These are phyloP conservation scores for Miscanthus sacchariflorus DNA, from an alignment of 202 grass and related monocot species.

Conservation along the genomic window DNA sequence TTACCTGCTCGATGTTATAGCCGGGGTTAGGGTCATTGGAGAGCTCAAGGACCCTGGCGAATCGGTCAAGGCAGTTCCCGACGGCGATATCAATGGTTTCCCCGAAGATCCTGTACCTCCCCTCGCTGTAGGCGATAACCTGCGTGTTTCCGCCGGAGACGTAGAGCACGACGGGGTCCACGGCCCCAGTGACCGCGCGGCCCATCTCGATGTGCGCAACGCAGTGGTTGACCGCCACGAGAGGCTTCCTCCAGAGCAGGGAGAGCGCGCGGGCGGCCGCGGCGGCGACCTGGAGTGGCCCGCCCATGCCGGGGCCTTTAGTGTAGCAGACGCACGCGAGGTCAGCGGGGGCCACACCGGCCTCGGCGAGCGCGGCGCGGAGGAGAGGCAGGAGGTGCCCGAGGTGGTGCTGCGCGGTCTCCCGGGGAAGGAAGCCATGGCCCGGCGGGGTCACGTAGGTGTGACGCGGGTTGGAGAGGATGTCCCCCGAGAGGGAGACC, in stretches of 20 bases:
- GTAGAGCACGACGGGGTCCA: conserved; percentile 88
- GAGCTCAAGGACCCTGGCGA: conserved; percentile 77
- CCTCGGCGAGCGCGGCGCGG: conserved; percentile 54
- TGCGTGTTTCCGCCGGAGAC: conserved; percentile 91
- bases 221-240: conserved; percentile 94
- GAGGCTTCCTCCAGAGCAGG: conserved; percentile 77
- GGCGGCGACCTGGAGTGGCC: conserved; percentile 86
- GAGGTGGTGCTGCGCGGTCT: conserved; percentile 90
- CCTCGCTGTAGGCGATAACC: conserved; percentile 94
- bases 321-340: conserved; percentile 94
- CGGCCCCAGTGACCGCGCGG: conserved; percentile 76
- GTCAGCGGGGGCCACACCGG: conserved; percentile 56
- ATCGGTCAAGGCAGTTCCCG: conserved; percentile 89
- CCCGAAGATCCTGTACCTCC: conserved; percentile 85
- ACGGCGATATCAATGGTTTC: conserved; percentile 94
- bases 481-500: conserved; percentile 79
- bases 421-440: conserved; percentile 89
- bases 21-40: conserved; percentile 86
- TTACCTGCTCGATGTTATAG: conserved; percentile 93
- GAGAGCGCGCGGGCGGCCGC: conserved; percentile 72
- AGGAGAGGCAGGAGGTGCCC: conserved; percentile 83
- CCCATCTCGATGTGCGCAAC: conserved; percentile 98
- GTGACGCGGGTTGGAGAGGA: conserved; percentile 90
- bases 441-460: conserved; percentile 95
- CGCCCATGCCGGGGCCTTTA: conserved; percentile 92